phyloP scores from a whole-genome alignment of 2,329 filamentous ascomycete genomes.

The Penicillium sp. region DNA sequence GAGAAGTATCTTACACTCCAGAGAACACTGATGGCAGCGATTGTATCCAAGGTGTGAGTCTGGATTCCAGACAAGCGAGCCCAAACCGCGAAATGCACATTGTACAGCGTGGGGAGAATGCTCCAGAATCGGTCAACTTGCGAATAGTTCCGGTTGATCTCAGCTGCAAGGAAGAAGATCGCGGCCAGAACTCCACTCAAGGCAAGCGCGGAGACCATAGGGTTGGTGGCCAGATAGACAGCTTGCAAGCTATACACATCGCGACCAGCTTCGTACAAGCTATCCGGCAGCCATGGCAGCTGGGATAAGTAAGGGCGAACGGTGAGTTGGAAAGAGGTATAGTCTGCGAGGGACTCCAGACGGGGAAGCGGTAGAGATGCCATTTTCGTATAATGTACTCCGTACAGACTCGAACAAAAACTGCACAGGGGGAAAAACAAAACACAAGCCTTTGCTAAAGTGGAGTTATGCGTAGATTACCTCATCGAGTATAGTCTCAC shows the following conservation, averaged over 20 bases:
- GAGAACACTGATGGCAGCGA: conserved; percentile 67
- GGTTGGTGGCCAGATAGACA: conserved; percentile 83
- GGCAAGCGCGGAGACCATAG: conserved; percentile 72
- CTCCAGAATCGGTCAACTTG: conserved; percentile 95
- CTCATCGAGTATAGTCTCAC: conserved; percentile 16
- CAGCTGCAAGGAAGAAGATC: conserved; percentile 73
- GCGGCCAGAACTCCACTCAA: conserved; percentile 70
- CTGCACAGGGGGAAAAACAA: conserved; percentile 2
- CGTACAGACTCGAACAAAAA: background rate
- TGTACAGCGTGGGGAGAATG: conserved; percentile 82
- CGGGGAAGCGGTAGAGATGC: conserved; percentile 61
- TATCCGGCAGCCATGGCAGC: conserved; percentile 68
- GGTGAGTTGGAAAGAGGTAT: conserved; percentile 72
- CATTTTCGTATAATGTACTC: conserved; percentile 44
- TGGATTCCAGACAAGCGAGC: conserved; percentile 72
- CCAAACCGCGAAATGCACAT: conserved; percentile 82
- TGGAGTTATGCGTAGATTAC: conserved; percentile 21
- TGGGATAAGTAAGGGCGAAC: conserved; percentile 74
- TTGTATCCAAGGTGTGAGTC: conserved; percentile 69
- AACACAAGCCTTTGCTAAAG: conserved; percentile 8
- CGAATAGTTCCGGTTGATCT: conserved; percentile 93
- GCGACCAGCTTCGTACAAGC: conserved; percentile 61
- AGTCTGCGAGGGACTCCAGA: conserved; percentile 71
- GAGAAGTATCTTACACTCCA: conserved; percentile 69
- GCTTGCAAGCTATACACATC: conserved; percentile 64